Base-by-base conservation (phyloP, 306 rosid genomes). In the Vicia villosa region DNA sequence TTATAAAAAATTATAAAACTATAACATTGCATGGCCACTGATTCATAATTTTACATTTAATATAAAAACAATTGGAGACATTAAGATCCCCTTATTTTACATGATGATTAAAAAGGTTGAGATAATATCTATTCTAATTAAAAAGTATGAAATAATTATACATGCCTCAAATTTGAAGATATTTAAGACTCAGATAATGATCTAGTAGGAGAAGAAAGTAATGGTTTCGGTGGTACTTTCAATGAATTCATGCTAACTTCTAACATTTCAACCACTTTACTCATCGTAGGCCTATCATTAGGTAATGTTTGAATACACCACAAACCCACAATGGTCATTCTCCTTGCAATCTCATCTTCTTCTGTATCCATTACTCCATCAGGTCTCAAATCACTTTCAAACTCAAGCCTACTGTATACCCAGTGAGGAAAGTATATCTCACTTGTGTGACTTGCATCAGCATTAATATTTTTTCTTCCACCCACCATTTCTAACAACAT, bases 221-320 rank as follows among this genome's bases (percentile, higher is more conserved):
- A 30, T n/a, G 42, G 65, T 32, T 15, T 59, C 34, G 43, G 65
- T n/a, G 65, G 65, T 59, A 59, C 34, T 15, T 59, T 8, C 19
- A 59, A 32, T 0, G n/a, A 59, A 16, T 34, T 59, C 24, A 30
- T 32, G 43, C 8, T 15, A 4, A 2, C 65, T 59, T 59, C 65
- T 59, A 59, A 34, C 65, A 59, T 59, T 59, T 59, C n/a, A 15
- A 59, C 3, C 22, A 82, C 89, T 68, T 26, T 77, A 46, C 65
- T 74, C 46, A 82, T 85, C 4, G 80, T 50, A 37, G 86, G 86
- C 2, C 83, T 80, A 32, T 71, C 70, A 8, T 19, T 10, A 43
- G 83, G 80, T 17, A 66, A 36, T 1, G 77, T 57, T 62, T 77
- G 90, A 38, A 83, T 72, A 65, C 63, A 30, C 85, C 85, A 85